A percentile compares a stretch with the other conserved stretches of the same genome.
Conservation (phyloP, 495 filamentous ascomycete species). For the Oleoguttula mirabilis region DNA sequence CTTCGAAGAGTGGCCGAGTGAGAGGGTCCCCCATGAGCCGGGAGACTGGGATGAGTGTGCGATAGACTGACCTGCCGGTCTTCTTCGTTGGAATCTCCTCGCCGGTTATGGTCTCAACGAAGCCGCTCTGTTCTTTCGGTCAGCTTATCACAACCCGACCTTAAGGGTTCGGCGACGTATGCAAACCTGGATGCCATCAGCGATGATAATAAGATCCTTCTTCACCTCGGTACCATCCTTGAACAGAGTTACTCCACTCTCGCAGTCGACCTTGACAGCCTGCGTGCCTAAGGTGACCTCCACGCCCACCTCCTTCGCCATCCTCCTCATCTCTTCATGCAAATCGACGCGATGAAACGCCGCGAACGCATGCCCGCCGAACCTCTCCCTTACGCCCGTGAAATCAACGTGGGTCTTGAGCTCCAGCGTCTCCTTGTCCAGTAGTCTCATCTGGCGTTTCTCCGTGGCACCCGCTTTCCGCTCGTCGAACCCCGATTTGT, state of each 20-base stretch:
- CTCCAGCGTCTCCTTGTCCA: conserved; percentile 4
- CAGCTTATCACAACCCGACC: no score
- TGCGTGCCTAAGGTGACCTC: conserved; percentile 27
- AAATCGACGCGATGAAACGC: conserved; percentile 44
- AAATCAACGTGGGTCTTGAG: neutral
- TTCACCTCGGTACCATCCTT: conserved; percentile 26
- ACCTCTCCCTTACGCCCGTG: conserved; percentile 2
- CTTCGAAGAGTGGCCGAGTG: conserved; percentile 23
- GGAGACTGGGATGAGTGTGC: conserved; percentile 35
- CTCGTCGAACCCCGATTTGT: conserved; percentile 8
- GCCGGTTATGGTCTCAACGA: conserved; percentile 8
- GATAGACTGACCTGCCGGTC: conserved; percentile 32
- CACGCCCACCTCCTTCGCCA: conserved; percentile 30
- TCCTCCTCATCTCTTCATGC: conserved; percentile 36
- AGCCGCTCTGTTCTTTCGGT: conserved; percentile 34
- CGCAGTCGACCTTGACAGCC: conserved; percentile 29
- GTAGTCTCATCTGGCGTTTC: neutral
- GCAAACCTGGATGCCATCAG: conserved; percentile 33
- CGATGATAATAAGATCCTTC: conserved; percentile 38
- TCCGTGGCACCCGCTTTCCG: neutral
- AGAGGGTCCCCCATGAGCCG: conserved; percentile 29
- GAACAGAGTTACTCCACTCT: conserved; percentile 31
- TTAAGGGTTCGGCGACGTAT: no score
- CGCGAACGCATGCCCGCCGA: conserved; percentile 27
- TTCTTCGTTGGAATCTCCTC: neutral